phyloP scores from a whole-genome alignment of 75 land plant genomes.

The Larix kaempferi region DNA sequence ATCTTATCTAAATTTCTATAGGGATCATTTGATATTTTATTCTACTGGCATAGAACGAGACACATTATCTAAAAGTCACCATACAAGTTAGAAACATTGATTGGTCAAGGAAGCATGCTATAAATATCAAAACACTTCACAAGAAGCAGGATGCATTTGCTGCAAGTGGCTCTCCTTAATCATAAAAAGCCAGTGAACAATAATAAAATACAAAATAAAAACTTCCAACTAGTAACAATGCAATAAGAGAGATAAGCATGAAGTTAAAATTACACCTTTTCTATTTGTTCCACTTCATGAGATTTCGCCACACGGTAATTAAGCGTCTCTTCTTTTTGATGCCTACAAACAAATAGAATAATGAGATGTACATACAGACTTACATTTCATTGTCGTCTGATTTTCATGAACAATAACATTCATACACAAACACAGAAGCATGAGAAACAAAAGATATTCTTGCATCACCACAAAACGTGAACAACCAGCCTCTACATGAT shows the following conservation, averaged over 20 bases:
- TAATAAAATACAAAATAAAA: neutral
- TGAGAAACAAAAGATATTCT: neutral
- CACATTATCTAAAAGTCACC: neutral
- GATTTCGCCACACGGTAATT: slow-evolving; percentile 62
- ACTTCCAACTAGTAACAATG: neutral
- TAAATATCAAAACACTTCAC: neutral
- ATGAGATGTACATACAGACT: neutral
- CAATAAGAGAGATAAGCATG: neutral
- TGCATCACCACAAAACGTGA: neutral
- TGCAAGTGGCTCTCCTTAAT: neutral
- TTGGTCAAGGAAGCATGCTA: neutral
- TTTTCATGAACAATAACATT: neutral
- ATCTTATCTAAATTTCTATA: too few relatives aligned
- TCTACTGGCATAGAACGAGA: neutral
- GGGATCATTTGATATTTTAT: neutral
- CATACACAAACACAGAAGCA: neutral
- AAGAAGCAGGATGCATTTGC: neutral
- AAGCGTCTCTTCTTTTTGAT: slow-evolving; percentile 77
- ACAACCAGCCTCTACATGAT: too few relatives aligned
- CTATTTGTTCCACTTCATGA: slow-evolving; percentile 65
- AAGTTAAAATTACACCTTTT: slow-evolving; percentile 52
- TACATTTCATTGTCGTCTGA: neutral
- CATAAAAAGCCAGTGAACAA: neutral
- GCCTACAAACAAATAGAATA: slow-evolving; percentile 32
- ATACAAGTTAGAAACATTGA: neutral